Evolutionary conservation across 768 basidiomycete genomes (phyloP).

Genomic region (Saitozyma podzolica): DNA sequence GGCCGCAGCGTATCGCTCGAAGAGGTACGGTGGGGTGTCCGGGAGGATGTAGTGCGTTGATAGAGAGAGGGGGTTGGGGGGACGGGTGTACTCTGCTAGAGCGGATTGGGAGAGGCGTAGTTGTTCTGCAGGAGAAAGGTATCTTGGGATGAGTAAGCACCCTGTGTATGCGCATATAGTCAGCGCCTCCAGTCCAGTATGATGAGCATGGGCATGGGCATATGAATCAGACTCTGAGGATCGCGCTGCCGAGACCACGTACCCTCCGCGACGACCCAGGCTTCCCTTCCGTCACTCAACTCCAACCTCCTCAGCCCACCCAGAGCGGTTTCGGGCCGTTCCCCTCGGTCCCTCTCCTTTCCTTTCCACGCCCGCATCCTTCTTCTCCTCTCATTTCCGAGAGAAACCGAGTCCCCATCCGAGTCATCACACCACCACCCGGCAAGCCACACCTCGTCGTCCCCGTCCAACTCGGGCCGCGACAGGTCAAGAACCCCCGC

Average conservation of each 20-base stretch:
- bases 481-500: constrained; percentile 42
- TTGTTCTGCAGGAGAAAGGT: constrained; percentile 66
- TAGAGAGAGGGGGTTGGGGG: constrained; percentile 85
- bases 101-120: constrained; percentile 70
- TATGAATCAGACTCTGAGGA: constrained; percentile 5
- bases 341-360: constrained; percentile 27
- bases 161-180: constrained; percentile 57
- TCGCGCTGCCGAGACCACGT: constrained; percentile 6
- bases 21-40: constrained; percentile 60
- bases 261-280: constrained; percentile 42
- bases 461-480: constrained; percentile 27
- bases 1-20: constrained; percentile 59
- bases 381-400: constrained; percentile 12
- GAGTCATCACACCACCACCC: constrained; percentile 37
- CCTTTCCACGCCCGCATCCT: constrained; percentile 23
- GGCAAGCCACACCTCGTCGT: constrained; percentile 39
- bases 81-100: constrained; percentile 69
- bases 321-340: constrained; percentile 11
- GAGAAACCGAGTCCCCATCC: not conserved
- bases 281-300: constrained; percentile 23
- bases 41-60: constrained; percentile 83
- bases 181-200: not conserved
- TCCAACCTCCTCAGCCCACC: constrained; percentile 18
- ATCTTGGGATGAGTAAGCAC: constrained; percentile 77
- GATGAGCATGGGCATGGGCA: not conserved